These are phyloP conservation scores for Suhomyces anneliseae DNA, from an alignment of 1,139 yeast species.

Conservation along the genomic window DNA sequence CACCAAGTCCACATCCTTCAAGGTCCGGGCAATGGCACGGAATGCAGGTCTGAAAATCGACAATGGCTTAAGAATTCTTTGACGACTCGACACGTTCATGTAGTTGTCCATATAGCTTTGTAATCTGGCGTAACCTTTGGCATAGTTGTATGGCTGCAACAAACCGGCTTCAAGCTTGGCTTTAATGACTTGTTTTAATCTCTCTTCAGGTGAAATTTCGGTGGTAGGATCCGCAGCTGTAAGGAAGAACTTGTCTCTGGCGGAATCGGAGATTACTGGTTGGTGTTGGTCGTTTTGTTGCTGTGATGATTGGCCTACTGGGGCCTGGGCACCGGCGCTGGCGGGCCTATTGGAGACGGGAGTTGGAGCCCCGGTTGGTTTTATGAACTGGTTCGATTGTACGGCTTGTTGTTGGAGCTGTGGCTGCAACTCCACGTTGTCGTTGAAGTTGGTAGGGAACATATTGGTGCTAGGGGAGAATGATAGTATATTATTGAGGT, in stretches of 20 bases:
- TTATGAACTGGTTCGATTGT: conserved; percentile 7
- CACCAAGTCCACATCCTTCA: conserved; percentile 89
- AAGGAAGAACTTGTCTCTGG: conserved; percentile 87
- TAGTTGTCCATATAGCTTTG: conserved; percentile 92
- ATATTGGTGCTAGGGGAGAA: conserved; percentile 32
- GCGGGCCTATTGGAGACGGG: neutral
- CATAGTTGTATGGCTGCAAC: conserved; percentile 89
- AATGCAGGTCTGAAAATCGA: conserved; percentile 91
- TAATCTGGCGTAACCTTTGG: conserved; percentile 87
- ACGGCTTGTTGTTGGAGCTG: conserved; percentile 10
- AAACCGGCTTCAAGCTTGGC: conserved; percentile 95
- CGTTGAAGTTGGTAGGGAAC: conserved; percentile 22
- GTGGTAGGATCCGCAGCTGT: conserved; percentile 98
- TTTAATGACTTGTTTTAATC: conserved; percentile 90
- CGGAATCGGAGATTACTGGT: conserved; percentile 70
- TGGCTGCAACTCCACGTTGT: conserved; percentile 12
- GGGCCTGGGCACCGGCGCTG: neutral
- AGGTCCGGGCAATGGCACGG: conserved; percentile 85
- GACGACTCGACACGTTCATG: conserved; percentile 83
- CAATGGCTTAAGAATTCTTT: conserved; percentile 84
- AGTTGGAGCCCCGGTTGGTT: conserved; percentile 6
- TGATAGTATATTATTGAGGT: conserved; percentile 27
- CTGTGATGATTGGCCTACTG: neutral
- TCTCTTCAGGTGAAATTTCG: conserved; percentile 90
- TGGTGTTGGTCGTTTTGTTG: conserved; percentile 22